phyloP scores from a whole-genome alignment of 2,329 filamentous ascomycete species.

The Aspergillus sp. region DNA sequence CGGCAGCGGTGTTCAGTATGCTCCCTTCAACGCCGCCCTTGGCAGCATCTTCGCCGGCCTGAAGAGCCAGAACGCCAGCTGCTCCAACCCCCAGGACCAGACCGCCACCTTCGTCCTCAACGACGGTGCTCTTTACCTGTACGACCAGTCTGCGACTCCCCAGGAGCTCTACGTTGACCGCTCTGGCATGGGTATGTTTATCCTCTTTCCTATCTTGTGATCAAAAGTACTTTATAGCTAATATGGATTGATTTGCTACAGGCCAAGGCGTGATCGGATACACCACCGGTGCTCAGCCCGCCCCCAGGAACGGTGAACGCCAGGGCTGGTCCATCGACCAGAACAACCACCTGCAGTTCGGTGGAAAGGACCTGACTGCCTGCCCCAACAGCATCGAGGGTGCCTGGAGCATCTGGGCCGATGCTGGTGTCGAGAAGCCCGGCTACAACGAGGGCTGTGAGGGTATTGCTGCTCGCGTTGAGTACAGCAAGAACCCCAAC shows the following conservation, averaged over 20 bases:
- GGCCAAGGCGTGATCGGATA: slow-evolving; percentile 58
- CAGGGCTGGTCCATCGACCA: slow-evolving; percentile 51
- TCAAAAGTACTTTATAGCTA: no score
- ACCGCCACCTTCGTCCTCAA: slow-evolving; percentile 55
- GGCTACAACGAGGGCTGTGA: slow-evolving; percentile 38
- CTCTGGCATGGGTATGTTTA: slow-evolving; percentile 58
- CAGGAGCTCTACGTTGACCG: slow-evolving; percentile 59
- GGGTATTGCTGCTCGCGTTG: slow-evolving; percentile 33
- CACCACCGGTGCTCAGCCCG: slow-evolving; percentile 47
- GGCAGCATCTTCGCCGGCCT: slow-evolving; percentile 50
- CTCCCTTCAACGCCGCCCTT: slow-evolving; percentile 47
- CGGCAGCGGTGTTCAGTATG: slow-evolving; percentile 52
- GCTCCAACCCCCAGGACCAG: slow-evolving; percentile 40
- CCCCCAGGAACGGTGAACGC: slow-evolving; percentile 43
- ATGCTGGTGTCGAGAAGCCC: slow-evolving; percentile 30
- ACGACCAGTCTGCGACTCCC: slow-evolving; percentile 43
- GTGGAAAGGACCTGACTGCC: slow-evolving; percentile 50
- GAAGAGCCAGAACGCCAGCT: slow-evolving; percentile 51
- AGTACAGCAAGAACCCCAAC: slow-evolving; percentile 24
- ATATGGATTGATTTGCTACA: slow-evolving; percentile 19
- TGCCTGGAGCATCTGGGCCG: slow-evolving; percentile 43
- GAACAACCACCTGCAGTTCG: slow-evolving; percentile 51
- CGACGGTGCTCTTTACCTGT: slow-evolving; percentile 53
- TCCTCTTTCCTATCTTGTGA: not conserved
- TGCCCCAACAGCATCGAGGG: slow-evolving; percentile 53